phyloP scores from a whole-genome alignment of 1,284 basidiomycete species.

The Naganishia cerealis region DNA sequence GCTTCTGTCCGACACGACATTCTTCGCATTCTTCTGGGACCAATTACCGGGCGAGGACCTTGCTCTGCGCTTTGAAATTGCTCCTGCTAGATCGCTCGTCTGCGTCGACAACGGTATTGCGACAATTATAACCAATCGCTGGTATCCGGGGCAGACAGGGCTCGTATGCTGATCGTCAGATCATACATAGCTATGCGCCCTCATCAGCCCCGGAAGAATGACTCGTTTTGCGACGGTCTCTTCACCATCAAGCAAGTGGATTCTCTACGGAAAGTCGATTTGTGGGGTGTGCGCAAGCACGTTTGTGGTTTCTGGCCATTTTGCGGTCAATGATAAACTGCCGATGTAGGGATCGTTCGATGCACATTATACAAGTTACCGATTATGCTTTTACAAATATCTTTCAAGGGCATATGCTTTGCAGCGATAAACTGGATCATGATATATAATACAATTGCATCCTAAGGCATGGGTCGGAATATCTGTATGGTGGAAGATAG shows the following conservation, averaged over 20 bases:
- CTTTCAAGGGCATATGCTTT: neutral
- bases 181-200: slow-evolving; percentile 27
- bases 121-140: neutral
- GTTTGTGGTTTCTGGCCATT: slow-evolving; percentile 12
- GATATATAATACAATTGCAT: neutral
- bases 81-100: slow-evolving; percentile 23
- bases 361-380: slow-evolving; percentile 14
- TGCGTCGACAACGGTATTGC: neutral
- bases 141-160: slow-evolving; percentile 28
- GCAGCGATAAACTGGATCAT: neutral
- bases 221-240: slow-evolving; percentile 19
- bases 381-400: slow-evolving; percentile 10
- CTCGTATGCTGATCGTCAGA: slow-evolving; percentile 26
- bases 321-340: slow-evolving; percentile 7
- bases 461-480: slow-evolving; percentile 31
- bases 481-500: slow-evolving; percentile 1
- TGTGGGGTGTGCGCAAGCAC: slow-evolving; percentile 29
- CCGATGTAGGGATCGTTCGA: slow-evolving; percentile 26
- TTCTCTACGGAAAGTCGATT: slow-evolving; percentile 15
- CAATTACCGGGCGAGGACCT: neutral
- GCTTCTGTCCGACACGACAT: neutral
- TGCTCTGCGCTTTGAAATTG: slow-evolving; percentile 8
- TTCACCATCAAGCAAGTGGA: slow-evolving; percentile 25
- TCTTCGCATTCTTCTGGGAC: slow-evolving; percentile 14
- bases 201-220: slow-evolving; percentile 25